Base-by-base conservation (phyloP, 208 protist genomes). In the Leishmania guyanensis region DNA sequence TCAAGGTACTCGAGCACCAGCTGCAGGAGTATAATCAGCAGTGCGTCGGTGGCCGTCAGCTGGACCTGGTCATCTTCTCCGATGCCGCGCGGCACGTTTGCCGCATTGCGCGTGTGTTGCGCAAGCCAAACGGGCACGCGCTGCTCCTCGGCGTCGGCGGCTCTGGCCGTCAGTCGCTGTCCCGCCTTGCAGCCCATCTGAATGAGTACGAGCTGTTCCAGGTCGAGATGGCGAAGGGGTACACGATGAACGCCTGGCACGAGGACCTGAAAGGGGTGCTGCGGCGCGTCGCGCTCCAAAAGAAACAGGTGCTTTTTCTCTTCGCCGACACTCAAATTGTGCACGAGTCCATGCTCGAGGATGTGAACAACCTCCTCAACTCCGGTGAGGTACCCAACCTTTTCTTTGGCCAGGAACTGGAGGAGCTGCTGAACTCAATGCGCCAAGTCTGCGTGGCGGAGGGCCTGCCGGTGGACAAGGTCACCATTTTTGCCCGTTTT, bases 361-460 rank as follows among this genome's bases (percentile, higher is more conserved):
- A 99, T 86, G 93, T 99, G 33, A 99, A 99, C 93, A 99, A 99
- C 86, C 88, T 99, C 3, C 89, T 99, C 4, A 99, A 99, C 94
- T 95, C 91, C 14, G 99, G 99, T 56, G 99, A 99, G 85, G 98
- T 99, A 53, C 99, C 99, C 16, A 99, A 99, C 87, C 91, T 99
- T 9, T 99, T 99, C 84, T 83, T 93, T 26, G 95, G 87, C 9
- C 95, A 94, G 66, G 98, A 99, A 69, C 86, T 98, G 51, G 98
- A 99, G 73, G 93, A 98, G 78, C 85, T 99, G 60, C 91, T 98
- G 48, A 95, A 95, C 43, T 86, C 93, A 6, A 99, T 99, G 92
- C 96, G 98, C 81, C 97, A 96, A 12, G 91, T 99, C 75, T 98
- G 98, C 80, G 92, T 97, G 62, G 84, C 90, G 6, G 93, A 98